Conservation (phyloP, 2,329 filamentous ascomycete genomes). For the Xylariaceae sp. region DNA sequence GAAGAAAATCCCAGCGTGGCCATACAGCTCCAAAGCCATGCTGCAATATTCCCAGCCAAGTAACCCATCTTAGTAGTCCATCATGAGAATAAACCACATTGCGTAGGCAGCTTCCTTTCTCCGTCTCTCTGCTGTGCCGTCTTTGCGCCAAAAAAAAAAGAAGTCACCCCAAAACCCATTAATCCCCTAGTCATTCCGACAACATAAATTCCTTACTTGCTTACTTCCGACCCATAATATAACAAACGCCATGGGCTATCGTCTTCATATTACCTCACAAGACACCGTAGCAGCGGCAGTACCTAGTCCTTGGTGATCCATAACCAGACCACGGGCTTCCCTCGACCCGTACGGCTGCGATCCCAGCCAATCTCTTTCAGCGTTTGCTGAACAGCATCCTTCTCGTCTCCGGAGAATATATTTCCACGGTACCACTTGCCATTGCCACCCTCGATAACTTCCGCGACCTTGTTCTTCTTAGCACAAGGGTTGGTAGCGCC, state of each 20-base stretch:
- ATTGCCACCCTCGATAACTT: slow-evolving; percentile 61
- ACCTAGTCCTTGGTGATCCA: slow-evolving; percentile 62
- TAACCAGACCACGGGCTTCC: slow-evolving; percentile 64
- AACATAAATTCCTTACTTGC: background rate
- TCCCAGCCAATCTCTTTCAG: slow-evolving; percentile 68
- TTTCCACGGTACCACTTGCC: slow-evolving; percentile 67
- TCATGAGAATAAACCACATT: background rate
- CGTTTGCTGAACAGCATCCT: slow-evolving; percentile 54
- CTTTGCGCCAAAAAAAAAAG: background rate
- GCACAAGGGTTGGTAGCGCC: slow-evolving; percentile 59
- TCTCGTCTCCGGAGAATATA: slow-evolving; percentile 57
- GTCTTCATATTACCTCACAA: no score
- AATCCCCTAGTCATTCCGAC: background rate
- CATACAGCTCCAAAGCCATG: background rate
- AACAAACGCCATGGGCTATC: background rate
- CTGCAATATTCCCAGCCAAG: background rate
- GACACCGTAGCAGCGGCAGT: background rate
- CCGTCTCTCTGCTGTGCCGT: background rate
- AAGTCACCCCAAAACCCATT: no score
- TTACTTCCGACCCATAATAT: background rate
- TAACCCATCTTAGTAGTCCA: background rate
- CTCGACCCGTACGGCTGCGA: slow-evolving; percentile 53
- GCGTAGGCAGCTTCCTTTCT: background rate
- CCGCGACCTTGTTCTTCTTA: slow-evolving; percentile 63
- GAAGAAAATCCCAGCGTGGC: background rate